These are phyloP conservation scores for Eucalyptus pauciflora DNA, from an alignment of 345 rosid species.

Conservation along the genomic window DNA sequence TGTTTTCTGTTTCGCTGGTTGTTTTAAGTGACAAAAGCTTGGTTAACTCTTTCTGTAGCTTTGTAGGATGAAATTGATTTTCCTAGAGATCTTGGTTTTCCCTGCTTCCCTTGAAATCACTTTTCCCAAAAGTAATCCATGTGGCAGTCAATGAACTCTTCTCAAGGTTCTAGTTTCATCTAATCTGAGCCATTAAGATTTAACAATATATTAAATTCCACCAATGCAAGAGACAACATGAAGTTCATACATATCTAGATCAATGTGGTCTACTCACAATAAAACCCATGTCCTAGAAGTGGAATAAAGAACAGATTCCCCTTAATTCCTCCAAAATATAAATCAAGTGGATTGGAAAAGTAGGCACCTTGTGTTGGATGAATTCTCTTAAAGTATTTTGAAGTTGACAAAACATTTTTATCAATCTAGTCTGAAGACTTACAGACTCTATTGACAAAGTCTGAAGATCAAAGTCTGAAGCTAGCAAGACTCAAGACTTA, in stretches of 20 bases:
- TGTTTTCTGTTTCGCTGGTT: no score
- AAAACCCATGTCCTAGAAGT: background rate
- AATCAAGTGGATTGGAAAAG: background rate
- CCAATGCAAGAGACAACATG: background rate
- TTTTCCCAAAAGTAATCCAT: slow-evolving; percentile 66
- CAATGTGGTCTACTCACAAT: background rate
- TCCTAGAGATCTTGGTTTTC: slow-evolving; percentile 20
- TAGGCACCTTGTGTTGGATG: background rate
- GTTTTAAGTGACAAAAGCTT: no score
- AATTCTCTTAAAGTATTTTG: no score
- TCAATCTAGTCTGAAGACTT: no score
- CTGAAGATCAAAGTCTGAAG: no score
- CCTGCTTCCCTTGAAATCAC: slow-evolving; percentile 6
- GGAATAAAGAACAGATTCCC: background rate
- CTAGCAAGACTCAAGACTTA: no score
- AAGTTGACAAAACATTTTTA: no score
- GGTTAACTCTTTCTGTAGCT: no score
- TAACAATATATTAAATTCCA: background rate
- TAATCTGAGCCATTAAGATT: slow-evolving; percentile 4
- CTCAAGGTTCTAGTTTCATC: slow-evolving; percentile 41
- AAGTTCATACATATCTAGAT: background rate
- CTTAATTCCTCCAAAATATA: background rate
- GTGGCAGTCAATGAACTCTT: slow-evolving; percentile 64
- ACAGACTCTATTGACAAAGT: no score
- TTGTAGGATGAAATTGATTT: background rate